Evolutionary conservation across 108 stramenopile genomes (phyloP), one percentile per base, ranked within the genome.

Genomic region (Ochromonas danica): DNA sequence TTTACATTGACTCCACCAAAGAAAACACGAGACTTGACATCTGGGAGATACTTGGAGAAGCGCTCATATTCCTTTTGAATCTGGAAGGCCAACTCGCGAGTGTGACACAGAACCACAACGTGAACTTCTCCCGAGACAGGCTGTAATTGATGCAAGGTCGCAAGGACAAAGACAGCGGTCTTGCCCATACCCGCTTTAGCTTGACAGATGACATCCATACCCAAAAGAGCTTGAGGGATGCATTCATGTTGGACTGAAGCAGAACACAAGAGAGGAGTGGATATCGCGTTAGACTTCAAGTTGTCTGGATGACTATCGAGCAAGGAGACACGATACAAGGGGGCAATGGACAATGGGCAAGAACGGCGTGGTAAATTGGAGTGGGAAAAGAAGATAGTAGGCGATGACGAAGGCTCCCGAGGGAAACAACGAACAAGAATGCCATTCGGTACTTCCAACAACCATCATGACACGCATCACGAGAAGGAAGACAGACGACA

Each of bases 111-210:
- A 36, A 99, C 98, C 57, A 98, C 77, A 41, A 94, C 94, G 38
- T 62, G 63, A 70, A 81, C 71, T 71, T 81, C 71, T 36, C 80
- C 80, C 25, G 51, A 41, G 31, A 78, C 77, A 35, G 91, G 91
- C 67, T 94, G 89, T 71, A 95, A 86, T 83, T 94, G 94, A 88
- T 99, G 95, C 40, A 99, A 89, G 1, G 98, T 99, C 1, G 98
- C 93, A 43, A 99, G 89, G 1, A 97, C 96, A 82, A 99, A 99
- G 78, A 99, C 98, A 0, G 98, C 98, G 0, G 98, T 99, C 89
- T 99, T 99, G 65, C 98, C 98, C 98, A 99, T 99, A 67, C 98
- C 98, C 61, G 93, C 93, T 90, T 98, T 98, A 60, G 98, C 98
- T 86, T 99, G 98, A 84, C 98, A 98, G 77, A 99, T 90, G 70